Conservation (phyloP, 2,329 filamentous ascomycete species). For the Pseudogymnoascus sp. region DNA sequence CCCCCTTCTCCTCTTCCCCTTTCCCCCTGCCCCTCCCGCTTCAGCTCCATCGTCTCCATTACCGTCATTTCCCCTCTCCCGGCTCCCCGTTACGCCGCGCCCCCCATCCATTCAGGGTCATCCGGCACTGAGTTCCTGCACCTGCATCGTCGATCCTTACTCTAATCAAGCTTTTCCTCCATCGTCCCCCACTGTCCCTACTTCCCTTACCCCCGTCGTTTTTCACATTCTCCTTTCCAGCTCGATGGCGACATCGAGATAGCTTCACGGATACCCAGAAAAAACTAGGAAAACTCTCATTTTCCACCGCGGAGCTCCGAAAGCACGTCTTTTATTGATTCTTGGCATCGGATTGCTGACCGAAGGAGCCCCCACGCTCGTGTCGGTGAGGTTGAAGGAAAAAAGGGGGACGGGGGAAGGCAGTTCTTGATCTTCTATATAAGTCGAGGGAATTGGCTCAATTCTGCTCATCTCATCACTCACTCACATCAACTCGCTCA, state of each 20-base stretch:
- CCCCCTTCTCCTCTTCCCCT: background rate
- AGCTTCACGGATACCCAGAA: background rate
- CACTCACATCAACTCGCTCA: constrained; percentile 2
- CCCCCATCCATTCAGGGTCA: background rate
- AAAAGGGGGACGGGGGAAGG: background rate
- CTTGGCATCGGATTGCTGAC: background rate
- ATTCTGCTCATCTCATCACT: constrained; percentile 3
- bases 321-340: constrained; percentile 2
- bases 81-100: background rate
- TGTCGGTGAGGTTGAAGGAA: background rate
- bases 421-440: constrained; percentile 2
- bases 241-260: constrained; percentile 1
- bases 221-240: background rate
- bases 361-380: background rate
- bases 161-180: constrained; percentile 1
- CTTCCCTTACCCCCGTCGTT: background rate
- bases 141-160: constrained; percentile 3
- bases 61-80: background rate
- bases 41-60: background rate
- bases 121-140: background rate
- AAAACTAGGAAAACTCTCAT: background rate
- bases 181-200: background rate
- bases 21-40: no score
- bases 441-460: constrained; percentile 1
- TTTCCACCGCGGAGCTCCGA: background rate